These are phyloP conservation scores for Hanseniaspora singularis DNA, from an alignment of 805 yeast species.

Conservation along the genomic window DNA sequence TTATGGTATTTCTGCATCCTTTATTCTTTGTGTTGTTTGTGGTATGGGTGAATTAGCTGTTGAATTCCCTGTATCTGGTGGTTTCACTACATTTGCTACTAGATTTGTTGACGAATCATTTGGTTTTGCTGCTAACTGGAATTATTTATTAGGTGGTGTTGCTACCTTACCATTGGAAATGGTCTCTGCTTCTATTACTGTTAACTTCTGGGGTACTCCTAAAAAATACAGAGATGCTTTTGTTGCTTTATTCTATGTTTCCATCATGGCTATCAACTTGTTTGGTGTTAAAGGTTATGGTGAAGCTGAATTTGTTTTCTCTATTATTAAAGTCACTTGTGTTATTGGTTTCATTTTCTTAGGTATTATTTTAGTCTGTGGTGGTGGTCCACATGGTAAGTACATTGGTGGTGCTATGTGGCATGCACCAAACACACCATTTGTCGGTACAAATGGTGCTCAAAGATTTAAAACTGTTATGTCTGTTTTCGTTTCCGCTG, in stretches of 20 bases:
- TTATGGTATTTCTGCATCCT: constrained; percentile 42
- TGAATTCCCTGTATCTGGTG: constrained; percentile 52
- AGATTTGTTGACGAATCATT: constrained; percentile 47
- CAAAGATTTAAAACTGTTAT: constrained; percentile 49
- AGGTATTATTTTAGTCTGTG: constrained; percentile 39
- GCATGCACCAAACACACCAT: constrained; percentile 37
- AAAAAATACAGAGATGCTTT: constrained; percentile 38
- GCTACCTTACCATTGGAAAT: constrained; percentile 41
- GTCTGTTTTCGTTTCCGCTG: constrained; percentile 62
- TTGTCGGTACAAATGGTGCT: constrained; percentile 35
- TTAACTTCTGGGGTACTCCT: constrained; percentile 38
- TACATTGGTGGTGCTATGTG: constrained; percentile 42
- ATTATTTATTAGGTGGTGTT: constrained; percentile 42
- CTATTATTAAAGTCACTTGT: constrained; percentile 38
- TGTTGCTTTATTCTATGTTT: constrained; percentile 39
- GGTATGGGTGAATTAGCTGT: constrained; percentile 51
- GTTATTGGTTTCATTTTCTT: constrained; percentile 43
- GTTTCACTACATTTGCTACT: constrained; percentile 48
- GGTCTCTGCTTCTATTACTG: constrained; percentile 43
- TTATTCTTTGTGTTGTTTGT: constrained; percentile 49
- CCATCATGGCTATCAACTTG: constrained; percentile 37
- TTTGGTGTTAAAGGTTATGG: constrained; percentile 47
- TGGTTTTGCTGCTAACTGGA: constrained; percentile 54
- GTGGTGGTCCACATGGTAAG: constrained; percentile 39
- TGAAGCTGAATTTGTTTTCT: constrained; percentile 41